Conservation (phyloP, 306 rosid genomes). For the Corylus heterophylla region DNA sequence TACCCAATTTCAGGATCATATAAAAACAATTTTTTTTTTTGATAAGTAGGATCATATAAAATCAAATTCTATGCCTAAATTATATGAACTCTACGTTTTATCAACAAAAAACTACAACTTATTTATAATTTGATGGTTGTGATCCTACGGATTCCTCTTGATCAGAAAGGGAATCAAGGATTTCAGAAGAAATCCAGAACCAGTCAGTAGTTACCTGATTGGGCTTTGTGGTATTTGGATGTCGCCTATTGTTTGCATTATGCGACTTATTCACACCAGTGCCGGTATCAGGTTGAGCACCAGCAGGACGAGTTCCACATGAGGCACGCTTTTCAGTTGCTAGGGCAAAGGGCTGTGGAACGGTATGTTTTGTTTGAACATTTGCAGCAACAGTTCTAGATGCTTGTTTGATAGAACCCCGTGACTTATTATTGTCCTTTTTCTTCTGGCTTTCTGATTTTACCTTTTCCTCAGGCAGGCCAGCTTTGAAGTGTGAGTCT, state of each 20-base stretch:
- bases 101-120: neutral
- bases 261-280: constrained; percentile 39
- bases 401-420: constrained; percentile 45
- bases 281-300: constrained; percentile 38
- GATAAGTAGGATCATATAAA: no score
- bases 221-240: constrained; percentile 55
- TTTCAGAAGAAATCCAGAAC: neutral
- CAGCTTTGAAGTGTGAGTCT: constrained; percentile 41
- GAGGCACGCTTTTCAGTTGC: constrained; percentile 97
- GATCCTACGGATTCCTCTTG: neutral
- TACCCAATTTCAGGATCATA: constrained; percentile 19
- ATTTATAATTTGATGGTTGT: neutral
- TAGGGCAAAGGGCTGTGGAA: constrained; percentile 92
- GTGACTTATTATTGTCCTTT: constrained; percentile 48
- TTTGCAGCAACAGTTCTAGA: constrained; percentile 53
- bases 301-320: constrained; percentile 45
- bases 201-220: constrained; percentile 58
- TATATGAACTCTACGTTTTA: neutral
- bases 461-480: constrained; percentile 37
- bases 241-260: constrained; percentile 39
- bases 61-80: neutral
- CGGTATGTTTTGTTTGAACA: constrained; percentile 63
- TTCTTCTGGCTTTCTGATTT: constrained; percentile 39
- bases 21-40: neutral
- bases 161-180: neutral